Evolutionary conservation across 169 alveolate genomes (phyloP).

Genomic region (Amoebophrya sp.): DNA sequence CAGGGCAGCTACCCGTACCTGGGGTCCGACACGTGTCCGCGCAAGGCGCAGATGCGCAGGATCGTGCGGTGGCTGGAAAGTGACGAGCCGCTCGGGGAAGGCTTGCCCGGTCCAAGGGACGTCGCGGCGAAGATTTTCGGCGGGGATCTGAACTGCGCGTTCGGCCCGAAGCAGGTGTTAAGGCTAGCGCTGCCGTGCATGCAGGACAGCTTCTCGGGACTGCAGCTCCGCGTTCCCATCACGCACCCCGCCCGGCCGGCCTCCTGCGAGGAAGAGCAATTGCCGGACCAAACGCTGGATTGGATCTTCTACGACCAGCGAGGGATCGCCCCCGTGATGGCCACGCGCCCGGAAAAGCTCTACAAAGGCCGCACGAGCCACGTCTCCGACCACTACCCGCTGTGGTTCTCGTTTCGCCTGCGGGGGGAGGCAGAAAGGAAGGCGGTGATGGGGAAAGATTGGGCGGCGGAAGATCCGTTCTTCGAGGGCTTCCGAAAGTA

Average conservation of each 20-base stretch:
- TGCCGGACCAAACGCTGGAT: background rate
- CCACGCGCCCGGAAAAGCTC: background rate
- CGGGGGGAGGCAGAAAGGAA: background rate
- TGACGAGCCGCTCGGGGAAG: background rate
- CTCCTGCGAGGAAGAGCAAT: background rate
- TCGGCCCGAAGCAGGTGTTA: background rate
- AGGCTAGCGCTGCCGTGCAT: background rate
- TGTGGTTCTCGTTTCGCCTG: background rate
- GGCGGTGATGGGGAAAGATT: too few species aligned
- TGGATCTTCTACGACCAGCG: slow-evolving; percentile 2
- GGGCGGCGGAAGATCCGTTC: background rate
- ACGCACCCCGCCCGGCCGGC: background rate
- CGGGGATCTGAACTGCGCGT: background rate
- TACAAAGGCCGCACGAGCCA: background rate
- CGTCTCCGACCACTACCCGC: background rate
- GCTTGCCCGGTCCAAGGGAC: background rate
- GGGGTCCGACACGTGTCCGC: background rate
- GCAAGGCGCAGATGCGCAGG: background rate
- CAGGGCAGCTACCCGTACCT: background rate
- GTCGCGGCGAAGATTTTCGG: background rate
- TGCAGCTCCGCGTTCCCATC: background rate
- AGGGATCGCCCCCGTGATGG: background rate
- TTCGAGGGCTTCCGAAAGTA: background rate
- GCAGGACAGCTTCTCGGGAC: background rate
- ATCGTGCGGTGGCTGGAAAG: background rate